Conservation (phyloP, 2,329 filamentous ascomycete genomes). For the Venturia pyrina region DNA sequence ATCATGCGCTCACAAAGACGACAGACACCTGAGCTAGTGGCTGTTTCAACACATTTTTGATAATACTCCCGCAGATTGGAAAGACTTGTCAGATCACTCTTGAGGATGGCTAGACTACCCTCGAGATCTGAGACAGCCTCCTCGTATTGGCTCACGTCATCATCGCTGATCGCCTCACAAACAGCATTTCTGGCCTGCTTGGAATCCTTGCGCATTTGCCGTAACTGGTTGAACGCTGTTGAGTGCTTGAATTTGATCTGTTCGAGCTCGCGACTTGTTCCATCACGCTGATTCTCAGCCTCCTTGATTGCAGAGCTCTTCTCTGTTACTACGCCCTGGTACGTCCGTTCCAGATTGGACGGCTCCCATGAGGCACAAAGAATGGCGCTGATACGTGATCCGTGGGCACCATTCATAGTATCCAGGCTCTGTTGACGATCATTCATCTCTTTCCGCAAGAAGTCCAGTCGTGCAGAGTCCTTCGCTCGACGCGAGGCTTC, state of each 20-base stretch:
- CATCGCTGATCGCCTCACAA: constrained; percentile 37
- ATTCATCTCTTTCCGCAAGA: constrained; percentile 68
- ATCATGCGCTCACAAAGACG: constrained; percentile 66
- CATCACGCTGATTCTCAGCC: constrained; percentile 61
- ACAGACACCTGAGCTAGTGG: constrained; percentile 62
- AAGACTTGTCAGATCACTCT: constrained; percentile 58
- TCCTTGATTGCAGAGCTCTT: constrained; percentile 51
- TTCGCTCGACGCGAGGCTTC: constrained; percentile 72
- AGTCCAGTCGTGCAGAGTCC: constrained; percentile 75
- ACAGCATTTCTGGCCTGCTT: constrained; percentile 48
- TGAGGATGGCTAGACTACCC: constrained; percentile 39
- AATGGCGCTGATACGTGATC: constrained; percentile 54
- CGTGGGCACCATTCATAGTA: constrained; percentile 67
- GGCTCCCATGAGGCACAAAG: constrained; percentile 60
- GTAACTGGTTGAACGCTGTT: constrained; percentile 52
- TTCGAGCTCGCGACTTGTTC: constrained; percentile 60
- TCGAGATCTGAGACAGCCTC: constrained; percentile 43
- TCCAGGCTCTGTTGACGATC: constrained; percentile 66
- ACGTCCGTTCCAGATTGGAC: constrained; percentile 59
- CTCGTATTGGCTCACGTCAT: constrained; percentile 32
- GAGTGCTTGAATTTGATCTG: constrained; percentile 66
- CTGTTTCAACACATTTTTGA: constrained; percentile 52
- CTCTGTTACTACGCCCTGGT: constrained; percentile 51
- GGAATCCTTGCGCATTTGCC: constrained; percentile 50
- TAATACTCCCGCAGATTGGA: constrained; percentile 64